Evolutionary conservation across 2,329 filamentous ascomycete species (phyloP), one percentile per base, ranked within the genome.

Genomic region (Monosporascus sp.): DNA sequence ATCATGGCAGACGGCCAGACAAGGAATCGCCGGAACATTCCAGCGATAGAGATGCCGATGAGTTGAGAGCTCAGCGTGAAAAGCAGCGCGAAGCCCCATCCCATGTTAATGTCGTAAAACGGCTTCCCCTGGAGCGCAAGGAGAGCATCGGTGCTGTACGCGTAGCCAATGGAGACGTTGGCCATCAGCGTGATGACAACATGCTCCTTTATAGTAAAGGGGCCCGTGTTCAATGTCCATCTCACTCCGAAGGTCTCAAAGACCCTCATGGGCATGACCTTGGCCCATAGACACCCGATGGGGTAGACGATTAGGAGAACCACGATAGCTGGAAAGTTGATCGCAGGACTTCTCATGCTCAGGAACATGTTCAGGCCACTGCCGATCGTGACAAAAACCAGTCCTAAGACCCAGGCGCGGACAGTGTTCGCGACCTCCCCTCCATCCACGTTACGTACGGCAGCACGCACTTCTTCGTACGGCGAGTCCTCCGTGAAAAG

Each of bases 11-110:
- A 71, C 8, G 75, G 78, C 53, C 63, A 69, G n/a, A 75, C 62
- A 9, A 81, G 68, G 60, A 75, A 80, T n/a, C 72, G 68, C 14
- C 75, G 67, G 37, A 72, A 72, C 53, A 80, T 66, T 3, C 78
- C 78, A 1, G 79, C 78, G 27, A 81, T 64, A 2, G 76, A 75
- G 44, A 80, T 79, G 1, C 80, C 79, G 50, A 80, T 74, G n/a
- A 78, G 60, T 57, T 80, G 77, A 1, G 75, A 78, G 37, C 75
- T 77, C 35, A 81, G 67, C 3, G 70, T 73, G 48, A 80, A 67
- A 0, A 80, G 64, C 2, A 80, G 61, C 44, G 78, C 72, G 53
- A 78, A 80, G 0, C 75, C 76, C 58, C 75, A 77, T 7, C 76
- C 70, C 0, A 76, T 65, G 5, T 75, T 70, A 48, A 75, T 69